Conservation (phyloP, 306 rosid genomes). For the Begonia peltatifolia region DNA sequence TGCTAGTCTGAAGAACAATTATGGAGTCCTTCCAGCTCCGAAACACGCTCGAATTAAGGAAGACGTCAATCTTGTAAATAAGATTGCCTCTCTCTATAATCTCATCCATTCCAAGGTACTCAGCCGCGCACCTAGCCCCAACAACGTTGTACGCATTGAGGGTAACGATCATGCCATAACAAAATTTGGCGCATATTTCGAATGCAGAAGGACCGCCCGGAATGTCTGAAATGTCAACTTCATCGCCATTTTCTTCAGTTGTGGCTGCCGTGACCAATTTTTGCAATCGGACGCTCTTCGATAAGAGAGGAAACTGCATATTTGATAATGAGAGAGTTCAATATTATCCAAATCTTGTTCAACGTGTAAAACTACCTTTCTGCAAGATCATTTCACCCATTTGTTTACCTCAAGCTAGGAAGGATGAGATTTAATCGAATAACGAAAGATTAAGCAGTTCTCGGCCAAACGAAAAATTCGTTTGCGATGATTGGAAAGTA, state of each 20-base stretch:
- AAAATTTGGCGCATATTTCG: constrained; percentile 90
- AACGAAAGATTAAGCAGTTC: background rate
- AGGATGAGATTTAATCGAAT: constrained; percentile 3
- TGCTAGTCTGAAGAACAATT: constrained; percentile 81
- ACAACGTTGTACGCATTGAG: constrained; percentile 85
- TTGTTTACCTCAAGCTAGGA: constrained; percentile 1
- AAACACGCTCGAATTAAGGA: constrained; percentile 81
- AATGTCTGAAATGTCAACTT: constrained; percentile 58
- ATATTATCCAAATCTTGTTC: background rate
- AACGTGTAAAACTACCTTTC: constrained; percentile 7
- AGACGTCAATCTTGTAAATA: constrained; percentile 84
- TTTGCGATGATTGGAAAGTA: no score
- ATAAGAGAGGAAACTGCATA: constrained; percentile 88
- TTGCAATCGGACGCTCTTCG: constrained; percentile 76
- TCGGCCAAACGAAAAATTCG: constrained; percentile 2
- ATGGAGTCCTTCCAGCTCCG: constrained; percentile 97
- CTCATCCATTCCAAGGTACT: constrained; percentile 86
- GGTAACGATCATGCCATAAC: constrained; percentile 92
- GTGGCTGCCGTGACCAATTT: constrained; percentile 41
- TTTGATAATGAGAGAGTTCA: constrained; percentile 12
- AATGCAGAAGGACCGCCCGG: constrained; percentile 84
- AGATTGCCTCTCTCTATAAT: constrained; percentile 82
- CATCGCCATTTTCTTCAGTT: constrained; percentile 42
- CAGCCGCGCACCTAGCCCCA: constrained; percentile 76
- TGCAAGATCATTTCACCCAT: background rate